phyloP scores from a whole-genome alignment of 202 grass and related monocot genomes.

The Zoysia matrella region DNA sequence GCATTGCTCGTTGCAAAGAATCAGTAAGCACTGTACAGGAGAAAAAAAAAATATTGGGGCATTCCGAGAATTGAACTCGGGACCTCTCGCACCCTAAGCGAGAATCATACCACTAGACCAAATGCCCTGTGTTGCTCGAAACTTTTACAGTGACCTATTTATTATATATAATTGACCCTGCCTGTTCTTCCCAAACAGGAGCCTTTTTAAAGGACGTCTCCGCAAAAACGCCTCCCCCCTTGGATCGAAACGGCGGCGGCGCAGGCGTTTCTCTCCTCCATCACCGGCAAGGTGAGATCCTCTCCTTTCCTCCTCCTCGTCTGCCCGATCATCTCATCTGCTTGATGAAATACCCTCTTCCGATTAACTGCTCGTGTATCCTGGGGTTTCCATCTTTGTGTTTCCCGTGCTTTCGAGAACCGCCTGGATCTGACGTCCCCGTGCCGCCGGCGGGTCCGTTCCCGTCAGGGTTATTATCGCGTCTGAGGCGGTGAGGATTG shows the following conservation, averaged over 20 bases:
- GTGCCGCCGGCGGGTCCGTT: neutral
- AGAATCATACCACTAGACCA: constrained; percentile 94
- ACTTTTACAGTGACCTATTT: too few relatives aligned
- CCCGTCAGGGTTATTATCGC: too few relatives aligned
- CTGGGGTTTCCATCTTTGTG: neutral
- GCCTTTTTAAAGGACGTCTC: constrained; percentile 36
- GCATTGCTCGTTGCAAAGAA: too few relatives aligned
- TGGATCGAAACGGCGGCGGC: constrained; percentile 36
- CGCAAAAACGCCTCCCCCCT: constrained; percentile 24
- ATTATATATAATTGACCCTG: too few relatives aligned
- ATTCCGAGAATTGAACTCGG: constrained; percentile 89
- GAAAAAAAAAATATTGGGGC: constrained; percentile 9
- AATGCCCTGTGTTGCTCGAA: constrained; percentile 51
- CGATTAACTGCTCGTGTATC: neutral
- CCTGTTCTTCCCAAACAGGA: neutral
- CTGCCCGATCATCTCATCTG: too few relatives aligned
- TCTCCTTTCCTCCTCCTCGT: neutral
- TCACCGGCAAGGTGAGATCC: constrained; percentile 45
- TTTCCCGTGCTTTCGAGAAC: neutral
- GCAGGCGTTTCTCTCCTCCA: constrained; percentile 22
- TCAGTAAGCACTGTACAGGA: too few relatives aligned
- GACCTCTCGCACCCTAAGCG: constrained; percentile 93
- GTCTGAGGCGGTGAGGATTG: too few relatives aligned
- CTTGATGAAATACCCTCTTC: neutral
- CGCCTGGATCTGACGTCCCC: constrained; percentile 13